Conservation (phyloP, 108 stramenopile species). For the Fistulifera pelliculosa region DNA sequence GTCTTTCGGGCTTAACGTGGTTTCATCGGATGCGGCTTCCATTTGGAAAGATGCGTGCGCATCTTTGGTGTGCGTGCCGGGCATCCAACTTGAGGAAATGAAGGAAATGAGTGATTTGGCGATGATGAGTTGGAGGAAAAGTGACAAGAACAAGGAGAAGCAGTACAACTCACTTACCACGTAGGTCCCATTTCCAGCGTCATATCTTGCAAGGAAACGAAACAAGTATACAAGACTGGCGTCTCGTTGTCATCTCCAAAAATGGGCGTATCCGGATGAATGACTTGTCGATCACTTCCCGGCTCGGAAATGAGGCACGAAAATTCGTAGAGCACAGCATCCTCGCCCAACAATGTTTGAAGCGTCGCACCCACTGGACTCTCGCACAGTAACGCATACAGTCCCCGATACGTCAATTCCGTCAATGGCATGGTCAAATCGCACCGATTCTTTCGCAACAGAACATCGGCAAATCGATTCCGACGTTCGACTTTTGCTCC, state of each 20-base stretch:
- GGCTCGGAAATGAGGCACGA: constrained; percentile 63
- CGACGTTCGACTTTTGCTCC: constrained; percentile 28
- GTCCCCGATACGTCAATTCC: constrained; percentile 19
- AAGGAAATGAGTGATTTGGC: no score
- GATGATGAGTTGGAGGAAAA: no score
- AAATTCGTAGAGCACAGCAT: constrained; percentile 59
- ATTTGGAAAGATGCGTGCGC: constrained; percentile 51
- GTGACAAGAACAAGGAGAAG: no score
- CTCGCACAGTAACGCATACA: constrained; percentile 29
- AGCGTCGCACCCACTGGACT: constrained; percentile 46
- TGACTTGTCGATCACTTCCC: constrained; percentile 67
- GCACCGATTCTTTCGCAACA: constrained; percentile 65
- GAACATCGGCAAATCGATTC: constrained; percentile 72
- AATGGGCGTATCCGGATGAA: constrained; percentile 76
- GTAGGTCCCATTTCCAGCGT: constrained; percentile 75
- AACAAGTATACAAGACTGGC: constrained; percentile 65
- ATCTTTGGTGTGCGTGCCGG: constrained; percentile 44
- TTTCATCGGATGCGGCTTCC: constrained; percentile 6
- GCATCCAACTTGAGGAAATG: constrained; percentile 40
- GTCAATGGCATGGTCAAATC: constrained; percentile 66
- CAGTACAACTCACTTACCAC: no score
- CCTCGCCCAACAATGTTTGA: constrained; percentile 33
- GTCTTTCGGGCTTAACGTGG: constrained; percentile 45
- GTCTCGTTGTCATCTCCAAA: constrained; percentile 24
- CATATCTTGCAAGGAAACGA: constrained; percentile 75